Percentiles rank a stretch among this genome's conserved stretches.
Conservation (phyloP, 2,329 filamentous ascomycete species). For the Hysterium pulicare region DNA sequence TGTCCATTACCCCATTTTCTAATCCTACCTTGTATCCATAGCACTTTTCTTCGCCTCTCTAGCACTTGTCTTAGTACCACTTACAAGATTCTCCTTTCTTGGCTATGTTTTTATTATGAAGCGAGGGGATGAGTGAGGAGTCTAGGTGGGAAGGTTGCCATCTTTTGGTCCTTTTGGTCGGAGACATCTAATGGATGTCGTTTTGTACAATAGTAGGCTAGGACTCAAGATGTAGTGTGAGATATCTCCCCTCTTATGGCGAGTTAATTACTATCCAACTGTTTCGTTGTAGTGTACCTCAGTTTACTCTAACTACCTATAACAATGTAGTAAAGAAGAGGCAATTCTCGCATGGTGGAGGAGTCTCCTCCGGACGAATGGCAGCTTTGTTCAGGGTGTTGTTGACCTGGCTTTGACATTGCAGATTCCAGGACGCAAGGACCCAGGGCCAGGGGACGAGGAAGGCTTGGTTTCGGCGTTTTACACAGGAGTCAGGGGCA, state of each 20-base stretch:
- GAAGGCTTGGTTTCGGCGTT: too few relatives aligned
- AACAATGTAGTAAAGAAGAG: too few relatives aligned
- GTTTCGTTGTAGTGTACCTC: too few relatives aligned
- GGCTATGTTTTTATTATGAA: slow-evolving; percentile 13
- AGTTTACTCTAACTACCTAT: too few relatives aligned
- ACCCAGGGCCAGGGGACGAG: too few relatives aligned
- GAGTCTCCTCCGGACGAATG: too few relatives aligned
- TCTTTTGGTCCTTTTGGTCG: background rate
- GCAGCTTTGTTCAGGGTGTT: too few relatives aligned
- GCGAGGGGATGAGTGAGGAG: background rate
- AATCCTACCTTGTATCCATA: slow-evolving; percentile 34
- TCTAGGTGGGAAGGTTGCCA: background rate
- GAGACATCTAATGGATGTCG: background rate
- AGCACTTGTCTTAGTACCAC: slow-evolving; percentile 27
- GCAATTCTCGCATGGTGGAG: too few relatives aligned
- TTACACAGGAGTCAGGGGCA: too few relatives aligned
- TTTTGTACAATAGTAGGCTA: slow-evolving; percentile 1
- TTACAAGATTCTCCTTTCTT: slow-evolving; percentile 17
- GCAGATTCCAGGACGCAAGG: too few relatives aligned
- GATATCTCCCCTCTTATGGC: slow-evolving; percentile 12
- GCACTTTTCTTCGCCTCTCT: slow-evolving; percentile 29
- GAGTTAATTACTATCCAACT: too few relatives aligned
- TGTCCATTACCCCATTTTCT: slow-evolving; percentile 26
- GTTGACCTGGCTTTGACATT: too few relatives aligned
- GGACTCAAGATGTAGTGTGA: slow-evolving; percentile 8